Percentiles rank a stretch among this genome's conserved stretches.
These are phyloP conservation scores for Cadophora malorum DNA, from an alignment of 2,329 filamentous ascomycete genomes.

Conservation along the genomic window DNA sequence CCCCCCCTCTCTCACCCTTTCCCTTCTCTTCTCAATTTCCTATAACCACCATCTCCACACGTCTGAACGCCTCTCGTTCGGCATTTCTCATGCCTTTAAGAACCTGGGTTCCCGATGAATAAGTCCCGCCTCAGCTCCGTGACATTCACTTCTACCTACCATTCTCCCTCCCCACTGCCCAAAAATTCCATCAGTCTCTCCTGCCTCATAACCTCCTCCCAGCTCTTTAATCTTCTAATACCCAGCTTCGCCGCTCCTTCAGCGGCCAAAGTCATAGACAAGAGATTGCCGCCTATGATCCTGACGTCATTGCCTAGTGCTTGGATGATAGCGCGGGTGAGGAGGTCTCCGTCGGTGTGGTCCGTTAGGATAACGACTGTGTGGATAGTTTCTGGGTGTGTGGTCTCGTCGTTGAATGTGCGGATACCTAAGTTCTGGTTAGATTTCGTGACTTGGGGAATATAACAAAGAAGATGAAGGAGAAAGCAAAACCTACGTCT, in stretches of 20 bases:
- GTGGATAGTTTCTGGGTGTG: background rate
- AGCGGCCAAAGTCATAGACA: background rate
- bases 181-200: slow-evolving; percentile 2
- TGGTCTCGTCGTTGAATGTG: background rate
- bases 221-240: background rate
- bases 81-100: background rate
- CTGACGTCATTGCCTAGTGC: background rate
- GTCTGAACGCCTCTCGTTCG: no score
- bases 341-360: background rate
- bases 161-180: background rate
- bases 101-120: no score
- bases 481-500: background rate
- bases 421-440: background rate
- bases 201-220: background rate
- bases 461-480: background rate
- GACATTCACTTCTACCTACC: background rate
- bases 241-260: background rate
- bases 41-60: background rate
- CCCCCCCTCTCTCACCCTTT: no score
- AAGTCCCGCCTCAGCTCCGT: background rate
- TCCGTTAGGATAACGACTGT: background rate
- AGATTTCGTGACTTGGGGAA: background rate
- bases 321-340: background rate
- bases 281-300: background rate
- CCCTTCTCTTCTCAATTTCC: background rate